A percentile compares a stretch with the other conserved stretches of the same genome.
These are phyloP conservation scores for Fusarium miscanthi DNA, from an alignment of 2,329 filamentous ascomycete species.

Conservation along the genomic window DNA sequence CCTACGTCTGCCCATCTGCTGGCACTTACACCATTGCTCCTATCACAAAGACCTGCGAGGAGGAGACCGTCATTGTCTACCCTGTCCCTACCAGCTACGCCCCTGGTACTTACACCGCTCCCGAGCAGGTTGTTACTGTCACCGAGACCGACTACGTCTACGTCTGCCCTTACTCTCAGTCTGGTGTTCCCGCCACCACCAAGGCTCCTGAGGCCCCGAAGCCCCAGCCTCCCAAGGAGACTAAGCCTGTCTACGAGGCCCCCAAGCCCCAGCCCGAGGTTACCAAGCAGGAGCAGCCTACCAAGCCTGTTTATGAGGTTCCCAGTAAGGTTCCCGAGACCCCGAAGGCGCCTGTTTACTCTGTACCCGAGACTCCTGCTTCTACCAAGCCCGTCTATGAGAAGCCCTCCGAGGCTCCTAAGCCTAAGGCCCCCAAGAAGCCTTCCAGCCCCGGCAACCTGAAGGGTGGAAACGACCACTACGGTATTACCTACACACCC, in stretches of 20 bases:
- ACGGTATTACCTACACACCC: constrained; percentile 84
- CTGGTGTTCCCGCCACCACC: constrained; percentile 48
- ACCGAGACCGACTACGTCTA: constrained; percentile 75
- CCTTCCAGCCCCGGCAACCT: constrained; percentile 47
- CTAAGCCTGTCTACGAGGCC: constrained; percentile 29
- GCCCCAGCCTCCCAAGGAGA: constrained; percentile 38
- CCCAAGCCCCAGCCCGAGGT: constrained; percentile 36
- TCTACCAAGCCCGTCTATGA: constrained; percentile 21
- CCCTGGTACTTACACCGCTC: constrained; percentile 79
- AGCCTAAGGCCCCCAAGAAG: constrained; percentile 35
- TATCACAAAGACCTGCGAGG: constrained; percentile 69
- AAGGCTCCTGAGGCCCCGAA: constrained; percentile 31
- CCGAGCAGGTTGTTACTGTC: constrained; percentile 73
- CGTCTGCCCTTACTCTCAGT: constrained; percentile 74
- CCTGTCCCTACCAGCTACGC: constrained; percentile 72
- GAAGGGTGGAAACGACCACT: constrained; percentile 64
- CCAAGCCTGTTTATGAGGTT: constrained; percentile 16
- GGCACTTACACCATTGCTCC: constrained; percentile 82
- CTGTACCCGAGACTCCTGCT: constrained; percentile 12
- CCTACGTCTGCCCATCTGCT: constrained; percentile 77
- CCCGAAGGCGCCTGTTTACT: constrained; percentile 17
- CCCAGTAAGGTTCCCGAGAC: constrained; percentile 24
- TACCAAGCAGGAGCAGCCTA: constrained; percentile 34
- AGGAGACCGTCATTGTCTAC: constrained; percentile 69
- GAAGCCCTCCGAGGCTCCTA: constrained; percentile 42